Percentiles rank a stretch among this genome's conserved stretches.
phyloP scores from a whole-genome alignment of 1,284 basidiomycete species.

The Cutaneotrichosporon cavernicola region DNA sequence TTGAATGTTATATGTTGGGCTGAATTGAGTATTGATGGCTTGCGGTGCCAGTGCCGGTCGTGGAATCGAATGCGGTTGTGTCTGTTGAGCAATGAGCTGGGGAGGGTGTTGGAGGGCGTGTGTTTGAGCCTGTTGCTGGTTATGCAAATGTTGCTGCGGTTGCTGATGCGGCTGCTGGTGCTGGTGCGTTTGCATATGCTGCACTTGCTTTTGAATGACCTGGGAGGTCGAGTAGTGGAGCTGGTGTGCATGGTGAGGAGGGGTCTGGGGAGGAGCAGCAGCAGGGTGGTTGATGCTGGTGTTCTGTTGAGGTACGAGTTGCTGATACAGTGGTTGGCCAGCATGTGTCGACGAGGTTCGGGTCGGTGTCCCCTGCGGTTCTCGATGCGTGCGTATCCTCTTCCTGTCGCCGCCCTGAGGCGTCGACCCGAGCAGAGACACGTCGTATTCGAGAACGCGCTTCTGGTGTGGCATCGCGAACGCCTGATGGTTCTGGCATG shows the following conservation, averaged over 20 bases:
- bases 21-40: neutral
- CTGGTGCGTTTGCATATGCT: constrained; percentile 11
- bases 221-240: constrained; percentile 5
- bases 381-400: constrained; percentile 13
- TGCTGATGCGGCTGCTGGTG: constrained; percentile 24
- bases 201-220: neutral
- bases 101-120: constrained; percentile 13
- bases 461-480: constrained; percentile 28
- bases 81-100: constrained; percentile 11
- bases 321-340: constrained; percentile 13
- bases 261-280: constrained; percentile 1
- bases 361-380: constrained; percentile 10
- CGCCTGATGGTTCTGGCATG: constrained; percentile 15
- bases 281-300: neutral
- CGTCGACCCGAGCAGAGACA: constrained; percentile 12
- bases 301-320: constrained; percentile 2
- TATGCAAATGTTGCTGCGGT: constrained; percentile 15
- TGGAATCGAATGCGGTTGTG: constrained; percentile 6
- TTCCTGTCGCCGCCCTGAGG: constrained; percentile 16
- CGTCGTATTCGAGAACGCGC: constrained; percentile 22
- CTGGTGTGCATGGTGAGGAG: constrained; percentile 11
- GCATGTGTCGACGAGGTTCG: neutral
- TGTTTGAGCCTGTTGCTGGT: constrained; percentile 14
- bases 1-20: constrained; percentile 12
- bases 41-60: neutral